Conservation (phyloP, 768 basidiomycete genomes). For the Mrakia gelida region DNA sequence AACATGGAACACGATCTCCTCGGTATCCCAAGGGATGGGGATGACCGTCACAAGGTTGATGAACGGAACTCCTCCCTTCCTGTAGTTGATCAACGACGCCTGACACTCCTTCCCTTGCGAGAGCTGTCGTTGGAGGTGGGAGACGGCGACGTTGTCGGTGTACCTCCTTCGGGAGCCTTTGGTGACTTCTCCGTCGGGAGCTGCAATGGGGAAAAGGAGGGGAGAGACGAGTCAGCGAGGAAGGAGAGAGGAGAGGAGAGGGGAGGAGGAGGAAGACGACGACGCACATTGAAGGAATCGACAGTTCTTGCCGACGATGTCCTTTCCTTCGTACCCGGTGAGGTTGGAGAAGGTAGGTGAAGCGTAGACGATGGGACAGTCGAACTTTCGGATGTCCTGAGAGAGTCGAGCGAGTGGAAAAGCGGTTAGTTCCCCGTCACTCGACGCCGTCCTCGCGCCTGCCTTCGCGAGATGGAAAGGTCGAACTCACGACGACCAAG, state of each 20-base stretch:
- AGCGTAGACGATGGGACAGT: slow-evolving; percentile 85
- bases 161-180: slow-evolving; percentile 52
- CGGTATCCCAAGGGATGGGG: slow-evolving; percentile 68
- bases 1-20: slow-evolving; percentile 77
- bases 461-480: not conserved
- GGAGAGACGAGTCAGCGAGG: not conserved
- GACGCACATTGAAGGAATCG: slow-evolving; percentile 42
- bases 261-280: not conserved
- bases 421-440: not conserved
- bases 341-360: slow-evolving; percentile 69
- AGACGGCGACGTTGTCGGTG: slow-evolving; percentile 63
- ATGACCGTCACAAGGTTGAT: slow-evolving; percentile 88
- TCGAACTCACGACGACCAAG: slow-evolving; percentile 56
- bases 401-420: not conserved
- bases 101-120: slow-evolving; percentile 80
- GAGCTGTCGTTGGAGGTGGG: slow-evolving; percentile 61
- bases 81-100: slow-evolving; percentile 78
- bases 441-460: not conserved
- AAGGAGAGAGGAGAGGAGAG: not conserved
- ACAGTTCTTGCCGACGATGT: slow-evolving; percentile 85
- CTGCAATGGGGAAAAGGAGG: slow-evolving; percentile 44
- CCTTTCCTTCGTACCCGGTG: slow-evolving; percentile 50
- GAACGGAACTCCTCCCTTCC: slow-evolving; percentile 76
- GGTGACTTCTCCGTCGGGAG: slow-evolving; percentile 58
- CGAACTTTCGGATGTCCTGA: slow-evolving; percentile 68